Conservation (phyloP, 768 basidiomycete species). For the Tulasnella sp. region DNA sequence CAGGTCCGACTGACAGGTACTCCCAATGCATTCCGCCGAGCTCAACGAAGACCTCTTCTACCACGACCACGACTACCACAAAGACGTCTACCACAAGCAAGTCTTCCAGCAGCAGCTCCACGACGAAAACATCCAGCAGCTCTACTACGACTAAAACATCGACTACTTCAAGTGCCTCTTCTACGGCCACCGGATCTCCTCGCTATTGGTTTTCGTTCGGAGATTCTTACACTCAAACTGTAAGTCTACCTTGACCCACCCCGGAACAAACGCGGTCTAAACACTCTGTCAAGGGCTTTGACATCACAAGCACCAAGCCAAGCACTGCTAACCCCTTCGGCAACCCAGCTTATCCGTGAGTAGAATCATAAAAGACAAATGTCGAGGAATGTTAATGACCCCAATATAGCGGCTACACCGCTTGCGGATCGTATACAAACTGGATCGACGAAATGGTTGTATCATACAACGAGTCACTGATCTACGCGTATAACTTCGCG, state of each 20-base stretch:
- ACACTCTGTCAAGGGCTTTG: background rate
- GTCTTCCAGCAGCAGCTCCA: background rate
- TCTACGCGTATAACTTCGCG: slow-evolving; percentile 55
- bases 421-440: slow-evolving; percentile 16
- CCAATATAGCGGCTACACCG: slow-evolving; percentile 37
- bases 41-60: background rate
- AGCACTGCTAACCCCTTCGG: slow-evolving; percentile 29
- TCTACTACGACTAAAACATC: background rate
- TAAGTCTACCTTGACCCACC: slow-evolving; percentile 12
- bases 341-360: background rate
- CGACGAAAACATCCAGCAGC: slow-evolving; percentile 19
- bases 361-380: background rate
- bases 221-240: slow-evolving; percentile 50
- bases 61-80: too few species aligned
- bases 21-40: background rate
- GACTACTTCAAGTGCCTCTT: slow-evolving; percentile 17
- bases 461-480: slow-evolving; percentile 37
- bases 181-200: slow-evolving; percentile 17
- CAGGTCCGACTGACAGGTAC: background rate
- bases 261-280: slow-evolving; percentile 24
- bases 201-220: slow-evolving; percentile 38
- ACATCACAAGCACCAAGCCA: slow-evolving; percentile 30
- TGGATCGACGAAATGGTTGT: slow-evolving; percentile 17
- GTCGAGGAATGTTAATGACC: too few species aligned
- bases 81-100: background rate